phyloP scores from a whole-genome alignment of 1,284 basidiomycete genomes.

The Malassezia slooffiae region DNA sequence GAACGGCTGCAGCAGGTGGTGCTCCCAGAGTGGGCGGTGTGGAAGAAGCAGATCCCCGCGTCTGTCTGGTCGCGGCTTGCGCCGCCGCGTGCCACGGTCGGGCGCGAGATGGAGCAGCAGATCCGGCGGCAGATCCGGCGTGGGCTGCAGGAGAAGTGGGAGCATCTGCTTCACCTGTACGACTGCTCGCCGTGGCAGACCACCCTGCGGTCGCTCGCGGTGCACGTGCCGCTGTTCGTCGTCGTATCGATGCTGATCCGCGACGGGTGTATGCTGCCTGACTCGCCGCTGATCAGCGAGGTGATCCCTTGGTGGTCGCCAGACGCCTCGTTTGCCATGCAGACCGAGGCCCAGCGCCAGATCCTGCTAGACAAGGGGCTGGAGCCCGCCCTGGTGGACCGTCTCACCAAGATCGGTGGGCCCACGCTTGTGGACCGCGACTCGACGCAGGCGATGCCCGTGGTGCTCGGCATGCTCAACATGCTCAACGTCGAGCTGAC shows the following conservation, averaged over 20 bases:
- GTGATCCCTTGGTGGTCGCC: slow-evolving; percentile 40
- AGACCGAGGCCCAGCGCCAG: slow-evolving; percentile 24
- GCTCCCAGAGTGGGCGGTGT: slow-evolving; percentile 56
- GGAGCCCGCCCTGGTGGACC: slow-evolving; percentile 22
- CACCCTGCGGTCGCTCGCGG: slow-evolving; percentile 26
- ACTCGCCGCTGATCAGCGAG: slow-evolving; percentile 22
- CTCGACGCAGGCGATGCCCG: slow-evolving; percentile 31
- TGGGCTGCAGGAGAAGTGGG: slow-evolving; percentile 22
- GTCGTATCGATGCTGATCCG: slow-evolving; percentile 31
- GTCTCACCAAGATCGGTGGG: slow-evolving; percentile 29
- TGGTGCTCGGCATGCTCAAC: slow-evolving; percentile 34
- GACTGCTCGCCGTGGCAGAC: slow-evolving; percentile 31
- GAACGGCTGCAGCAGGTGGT: slow-evolving; percentile 60
- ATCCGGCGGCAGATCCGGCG: slow-evolving; percentile 41
- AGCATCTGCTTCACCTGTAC: slow-evolving; percentile 23
- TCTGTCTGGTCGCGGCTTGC: slow-evolving; percentile 29
- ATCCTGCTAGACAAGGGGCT: slow-evolving; percentile 35
- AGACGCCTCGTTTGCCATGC: slow-evolving; percentile 23
- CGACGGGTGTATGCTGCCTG: slow-evolving; percentile 21
- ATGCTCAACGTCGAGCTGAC: slow-evolving; percentile 35
- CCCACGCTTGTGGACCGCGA: slow-evolving; percentile 36
- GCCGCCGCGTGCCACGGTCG: slow-evolving; percentile 49
- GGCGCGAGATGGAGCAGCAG: slow-evolving; percentile 50
- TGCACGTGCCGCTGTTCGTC: slow-evolving; percentile 37
- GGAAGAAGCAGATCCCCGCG: slow-evolving; percentile 49